Evolutionary conservation across 192 early-diverging fungal genomes (phyloP), one percentile per base, ranked within the genome.

Genomic region (Umbelopsis vinacea): DNA sequence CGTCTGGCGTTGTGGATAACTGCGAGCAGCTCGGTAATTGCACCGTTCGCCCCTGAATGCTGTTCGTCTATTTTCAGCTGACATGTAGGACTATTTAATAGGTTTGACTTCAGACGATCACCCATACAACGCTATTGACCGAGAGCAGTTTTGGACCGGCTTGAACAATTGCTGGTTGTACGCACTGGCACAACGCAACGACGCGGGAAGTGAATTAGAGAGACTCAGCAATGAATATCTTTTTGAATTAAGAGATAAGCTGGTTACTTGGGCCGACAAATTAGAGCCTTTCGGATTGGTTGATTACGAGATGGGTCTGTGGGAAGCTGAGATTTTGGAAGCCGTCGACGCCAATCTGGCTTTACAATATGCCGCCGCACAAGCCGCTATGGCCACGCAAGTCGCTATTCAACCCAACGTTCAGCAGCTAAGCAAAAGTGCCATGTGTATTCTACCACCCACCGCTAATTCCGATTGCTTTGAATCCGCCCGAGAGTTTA

Each of bases 251-350:
- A 81, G 88, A 63, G 78, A 85, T 54, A 85, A 76, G 24, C 84
- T 93, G 6, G 83, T 88, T 55, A 72, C 79, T 4, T 95, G 93
- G 93, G 87, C 85, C 2, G 87, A 93, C 72, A 74, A 79, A 19
- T 74, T 95, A 68, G 89, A 90, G 63, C 80, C 84, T 69, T 95
- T 83, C 82, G 92, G 93, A 1, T 74, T 95, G 66, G 92, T 95
- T 23, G 91, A 95, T 73, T 95, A 93, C 76, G 91, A 95, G 67
- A 85, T 93, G 79, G 93, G 93, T 23, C 89, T 91, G 57, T 93
- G 90, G 89, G 93, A 92, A 70, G 79, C 84, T 33, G 91, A 92
- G 45, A 91, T 94, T 68, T 72, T 92, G 47, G 86, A 90, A 48
- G 86, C 90, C 14, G 81, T 94, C 26, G 83, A 89, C 57, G 73